Evolutionary conservation across 257 asterid species (phyloP).

Genomic region (Cruciata laevipes): DNA sequence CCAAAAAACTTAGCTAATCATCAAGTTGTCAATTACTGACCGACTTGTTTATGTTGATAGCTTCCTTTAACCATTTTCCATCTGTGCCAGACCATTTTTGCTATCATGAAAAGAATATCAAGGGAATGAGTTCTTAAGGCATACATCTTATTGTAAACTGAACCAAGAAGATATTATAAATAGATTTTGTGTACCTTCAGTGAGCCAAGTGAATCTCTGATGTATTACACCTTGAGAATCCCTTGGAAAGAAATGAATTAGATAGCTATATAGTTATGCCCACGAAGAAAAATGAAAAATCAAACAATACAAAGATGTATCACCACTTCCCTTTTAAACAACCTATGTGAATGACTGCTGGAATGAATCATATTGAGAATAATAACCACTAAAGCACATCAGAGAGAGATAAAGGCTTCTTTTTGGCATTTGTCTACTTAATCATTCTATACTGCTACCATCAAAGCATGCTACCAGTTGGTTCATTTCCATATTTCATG

Average conservation of each 20-base stretch:
- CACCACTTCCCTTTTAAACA: conserved; percentile 88
- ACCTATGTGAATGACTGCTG: conserved; percentile 98
- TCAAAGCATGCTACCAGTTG: conserved; percentile 3
- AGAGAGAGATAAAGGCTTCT: not conserved
- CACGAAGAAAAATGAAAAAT: conserved; percentile 11
- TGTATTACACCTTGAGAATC: conserved; percentile 86
- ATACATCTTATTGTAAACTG: not conserved
- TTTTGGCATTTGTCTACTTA: not conserved
- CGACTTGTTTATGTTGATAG: conserved; percentile 91
- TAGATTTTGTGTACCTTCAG: conserved; percentile 56
- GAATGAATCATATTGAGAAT: conserved; percentile 74
- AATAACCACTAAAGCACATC: not conserved
- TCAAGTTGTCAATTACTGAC: too few species aligned
- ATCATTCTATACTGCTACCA: not conserved
- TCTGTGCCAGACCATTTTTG: conserved; percentile 99
- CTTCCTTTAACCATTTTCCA: conserved; percentile 93
- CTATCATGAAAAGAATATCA: conserved; percentile 28
- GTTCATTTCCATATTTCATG: too few species aligned
- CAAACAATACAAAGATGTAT: conserved; percentile 3
- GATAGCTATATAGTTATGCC: conserved; percentile 4
- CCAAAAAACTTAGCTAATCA: too few species aligned
- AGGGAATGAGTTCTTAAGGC: conserved; percentile 4
- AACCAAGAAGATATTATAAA: conserved; percentile 1
- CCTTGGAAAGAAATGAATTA: too few species aligned
- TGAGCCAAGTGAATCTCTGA: conserved; percentile 83